Conservation (phyloP, 164 flowering plant genomes). For the Cinnamomum micranthum region DNA sequence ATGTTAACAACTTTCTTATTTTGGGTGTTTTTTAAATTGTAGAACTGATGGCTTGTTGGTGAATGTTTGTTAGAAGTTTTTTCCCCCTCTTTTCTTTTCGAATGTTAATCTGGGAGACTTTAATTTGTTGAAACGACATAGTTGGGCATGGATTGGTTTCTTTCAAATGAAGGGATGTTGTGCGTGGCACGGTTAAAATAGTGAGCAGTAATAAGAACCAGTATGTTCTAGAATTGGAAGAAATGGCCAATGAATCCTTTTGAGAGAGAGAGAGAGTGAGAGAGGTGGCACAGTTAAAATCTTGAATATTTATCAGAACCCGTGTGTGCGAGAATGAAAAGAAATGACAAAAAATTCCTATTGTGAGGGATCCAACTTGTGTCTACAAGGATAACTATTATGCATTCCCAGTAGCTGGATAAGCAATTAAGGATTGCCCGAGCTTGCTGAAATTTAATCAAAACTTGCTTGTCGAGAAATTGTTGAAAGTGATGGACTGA, state of each 20-base stretch:
- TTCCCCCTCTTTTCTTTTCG: too few species aligned
- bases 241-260: background rate
- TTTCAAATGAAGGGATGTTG: background rate
- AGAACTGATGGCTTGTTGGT: too few species aligned
- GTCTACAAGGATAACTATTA: too few species aligned
- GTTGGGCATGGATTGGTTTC: background rate
- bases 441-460: background rate
- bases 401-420: too few species aligned
- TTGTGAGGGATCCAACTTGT: background rate
- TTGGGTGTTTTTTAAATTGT: too few species aligned
- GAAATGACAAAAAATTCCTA: background rate
- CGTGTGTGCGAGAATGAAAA: background rate
- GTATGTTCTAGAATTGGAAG: background rate
- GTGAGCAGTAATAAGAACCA: background rate
- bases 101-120: background rate
- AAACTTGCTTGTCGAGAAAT: background rate
- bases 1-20: too few species aligned
- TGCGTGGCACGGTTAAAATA: background rate
- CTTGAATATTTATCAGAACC: background rate
- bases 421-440: too few species aligned
- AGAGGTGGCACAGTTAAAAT: background rate
- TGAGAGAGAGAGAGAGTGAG: background rate
- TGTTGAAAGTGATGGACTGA: background rate
- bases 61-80: too few species aligned
- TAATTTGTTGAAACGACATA: background rate